A percentile compares a stretch with the other conserved stretches of the same genome.
phyloP scores from a whole-genome alignment of 2,329 filamentous ascomycete species.

The Cordyceps cateniannulata region DNA sequence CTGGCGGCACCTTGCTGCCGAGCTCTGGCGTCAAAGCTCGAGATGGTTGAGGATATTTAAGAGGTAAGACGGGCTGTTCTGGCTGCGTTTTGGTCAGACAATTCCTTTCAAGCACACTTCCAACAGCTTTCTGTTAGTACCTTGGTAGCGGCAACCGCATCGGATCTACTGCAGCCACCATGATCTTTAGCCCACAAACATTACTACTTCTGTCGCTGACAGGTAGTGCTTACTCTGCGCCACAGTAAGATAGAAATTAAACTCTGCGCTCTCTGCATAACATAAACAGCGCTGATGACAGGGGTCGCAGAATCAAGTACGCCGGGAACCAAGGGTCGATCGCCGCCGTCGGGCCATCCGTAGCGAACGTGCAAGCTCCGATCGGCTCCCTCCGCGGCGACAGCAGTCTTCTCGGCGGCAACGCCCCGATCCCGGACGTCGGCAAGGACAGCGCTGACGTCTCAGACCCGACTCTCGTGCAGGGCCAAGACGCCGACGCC shows the following conservation, averaged over 20 bases:
- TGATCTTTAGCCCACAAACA: constrained; percentile 1
- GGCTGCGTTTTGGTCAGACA: no score
- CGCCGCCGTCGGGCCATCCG: constrained; percentile 32
- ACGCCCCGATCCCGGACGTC: constrained; percentile 30
- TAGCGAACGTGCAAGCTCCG: constrained; percentile 30
- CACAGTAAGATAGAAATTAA: not conserved
- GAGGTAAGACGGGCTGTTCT: not conserved
- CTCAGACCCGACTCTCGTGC: constrained; percentile 33
- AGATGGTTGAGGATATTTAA: not conserved
- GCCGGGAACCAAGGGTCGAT: constrained; percentile 37
- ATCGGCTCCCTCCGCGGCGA: constrained; percentile 36
- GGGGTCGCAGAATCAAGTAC: constrained; percentile 30
- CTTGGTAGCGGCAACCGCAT: not conserved
- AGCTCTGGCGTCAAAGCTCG: constrained; percentile 1
- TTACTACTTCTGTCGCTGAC: constrained; percentile 4
- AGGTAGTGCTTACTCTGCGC: constrained; percentile 2
- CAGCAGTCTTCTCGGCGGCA: constrained; percentile 33
- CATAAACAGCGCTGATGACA: not conserved
- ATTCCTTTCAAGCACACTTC: not conserved
- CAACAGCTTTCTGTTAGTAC: not conserved
- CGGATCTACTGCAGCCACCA: constrained; percentile 1
- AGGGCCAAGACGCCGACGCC: constrained; percentile 43
- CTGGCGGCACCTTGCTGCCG: not conserved
- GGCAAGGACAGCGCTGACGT: constrained; percentile 32
- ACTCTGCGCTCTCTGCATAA: not conserved